Conservation (phyloP, 495 filamentous ascomycete species). For the Xylaria flabelliformis region DNA sequence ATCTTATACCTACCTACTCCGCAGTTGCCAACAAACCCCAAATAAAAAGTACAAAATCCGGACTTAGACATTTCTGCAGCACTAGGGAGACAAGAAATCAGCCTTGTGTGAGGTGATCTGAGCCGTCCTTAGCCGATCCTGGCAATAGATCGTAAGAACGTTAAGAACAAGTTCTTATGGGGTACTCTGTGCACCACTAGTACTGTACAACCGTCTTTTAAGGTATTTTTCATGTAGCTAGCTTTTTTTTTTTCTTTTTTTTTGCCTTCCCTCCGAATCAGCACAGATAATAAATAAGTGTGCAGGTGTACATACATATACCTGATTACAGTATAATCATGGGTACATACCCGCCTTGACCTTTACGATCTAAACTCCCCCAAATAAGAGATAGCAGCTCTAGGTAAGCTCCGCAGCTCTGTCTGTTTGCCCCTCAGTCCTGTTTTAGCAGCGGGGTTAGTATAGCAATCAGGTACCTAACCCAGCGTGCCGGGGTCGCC, state of each 20-base stretch:
- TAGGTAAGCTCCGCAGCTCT: background rate
- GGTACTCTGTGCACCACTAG: background rate
- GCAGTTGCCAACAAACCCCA: background rate
- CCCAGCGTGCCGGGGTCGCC: background rate
- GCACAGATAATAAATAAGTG: background rate
- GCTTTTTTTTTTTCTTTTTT: too few species aligned
- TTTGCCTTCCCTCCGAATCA: too few species aligned
- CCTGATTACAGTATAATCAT: background rate
- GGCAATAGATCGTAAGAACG: background rate
- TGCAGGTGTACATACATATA: background rate
- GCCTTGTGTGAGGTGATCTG: background rate
- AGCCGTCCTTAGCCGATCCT: constrained; percentile 12
- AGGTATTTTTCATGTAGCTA: background rate
- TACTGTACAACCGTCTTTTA: too few species aligned
- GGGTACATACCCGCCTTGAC: background rate
- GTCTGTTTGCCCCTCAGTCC: constrained; percentile 1
- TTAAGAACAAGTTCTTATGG: background rate
- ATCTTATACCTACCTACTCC: background rate
- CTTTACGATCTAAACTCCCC: too few species aligned
- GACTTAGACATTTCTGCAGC: background rate
- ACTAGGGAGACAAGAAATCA: background rate
- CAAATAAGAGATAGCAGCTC: background rate
- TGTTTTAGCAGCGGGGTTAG: constrained; percentile 13
- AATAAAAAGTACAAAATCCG: background rate
- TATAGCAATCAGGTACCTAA: background rate